Conservation (phyloP, 2,329 filamentous ascomycete genomes). For the Conoideocrella luteorostrata region DNA sequence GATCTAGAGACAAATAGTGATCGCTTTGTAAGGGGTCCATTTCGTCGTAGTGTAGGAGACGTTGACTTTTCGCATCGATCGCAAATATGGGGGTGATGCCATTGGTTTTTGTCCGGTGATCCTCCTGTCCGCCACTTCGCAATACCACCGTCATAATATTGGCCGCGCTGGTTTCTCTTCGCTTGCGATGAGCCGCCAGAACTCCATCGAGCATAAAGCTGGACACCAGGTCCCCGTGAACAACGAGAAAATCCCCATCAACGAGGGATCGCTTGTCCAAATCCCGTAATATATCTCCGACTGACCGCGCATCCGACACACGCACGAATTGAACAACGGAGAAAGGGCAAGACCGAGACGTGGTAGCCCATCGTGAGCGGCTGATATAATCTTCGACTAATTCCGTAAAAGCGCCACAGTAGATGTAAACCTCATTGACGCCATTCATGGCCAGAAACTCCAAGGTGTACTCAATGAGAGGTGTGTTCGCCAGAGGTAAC, state of each 20-base stretch:
- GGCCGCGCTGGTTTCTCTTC: slow-evolving; percentile 78
- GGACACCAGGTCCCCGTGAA: slow-evolving; percentile 87
- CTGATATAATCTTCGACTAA: slow-evolving; percentile 83
- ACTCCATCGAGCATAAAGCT: slow-evolving; percentile 80
- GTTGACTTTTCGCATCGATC: slow-evolving; percentile 69
- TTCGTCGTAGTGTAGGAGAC: slow-evolving; percentile 93
- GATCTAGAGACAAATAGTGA: slow-evolving; percentile 65
- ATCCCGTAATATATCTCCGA: slow-evolving; percentile 92
- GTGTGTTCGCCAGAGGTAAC: slow-evolving; percentile 84
- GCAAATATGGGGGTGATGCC: slow-evolving; percentile 78
- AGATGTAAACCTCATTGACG: slow-evolving; percentile 90
- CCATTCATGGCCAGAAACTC: slow-evolving; percentile 94
- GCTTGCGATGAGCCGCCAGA: slow-evolving; percentile 70
- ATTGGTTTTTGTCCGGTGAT: slow-evolving; percentile 71
- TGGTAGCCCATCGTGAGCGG: slow-evolving; percentile 64
- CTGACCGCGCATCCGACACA: slow-evolving; percentile 73
- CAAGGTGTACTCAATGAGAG: slow-evolving; percentile 94
- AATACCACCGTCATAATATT: slow-evolving; percentile 97
- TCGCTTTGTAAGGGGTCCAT: slow-evolving; percentile 63
- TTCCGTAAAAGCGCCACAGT: slow-evolving; percentile 81
- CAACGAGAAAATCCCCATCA: slow-evolving; percentile 82
- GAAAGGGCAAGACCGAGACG: slow-evolving; percentile 58
- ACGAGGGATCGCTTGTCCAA: slow-evolving; percentile 81
- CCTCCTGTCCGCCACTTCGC: slow-evolving; percentile 62
- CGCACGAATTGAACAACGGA: slow-evolving; percentile 76